Evolutionary conservation across 495 filamentous ascomycete species (phyloP).

Genomic region (Astrothelium subdiscretum): DNA sequence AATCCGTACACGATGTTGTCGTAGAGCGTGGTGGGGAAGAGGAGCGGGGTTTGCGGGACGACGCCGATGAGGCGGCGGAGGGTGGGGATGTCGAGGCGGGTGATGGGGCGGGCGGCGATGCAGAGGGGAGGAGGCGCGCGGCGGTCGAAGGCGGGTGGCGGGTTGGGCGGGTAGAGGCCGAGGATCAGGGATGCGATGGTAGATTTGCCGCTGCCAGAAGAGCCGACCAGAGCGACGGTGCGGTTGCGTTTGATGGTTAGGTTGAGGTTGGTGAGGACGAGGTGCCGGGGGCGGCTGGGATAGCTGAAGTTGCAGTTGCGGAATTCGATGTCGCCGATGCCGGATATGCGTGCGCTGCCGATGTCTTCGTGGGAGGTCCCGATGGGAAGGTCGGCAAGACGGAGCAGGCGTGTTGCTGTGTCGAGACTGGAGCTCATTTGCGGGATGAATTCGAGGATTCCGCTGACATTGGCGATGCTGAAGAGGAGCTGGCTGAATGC

Average conservation of each 20-base stretch:
- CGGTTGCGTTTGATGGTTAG: conserved; percentile 47
- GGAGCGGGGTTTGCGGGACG: conserved; percentile 65
- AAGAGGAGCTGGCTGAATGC: conserved; percentile 79
- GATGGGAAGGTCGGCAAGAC: conserved; percentile 50
- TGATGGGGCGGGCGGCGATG: conserved; percentile 44
- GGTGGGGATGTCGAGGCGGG: conserved; percentile 43
- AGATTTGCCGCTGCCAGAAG: conserved; percentile 81
- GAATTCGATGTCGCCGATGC: conserved; percentile 51
- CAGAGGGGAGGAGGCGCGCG: conserved; percentile 35
- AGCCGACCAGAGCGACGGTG: conserved; percentile 65
- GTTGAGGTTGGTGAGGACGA: conserved; percentile 47
- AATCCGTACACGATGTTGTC: conserved; percentile 79
- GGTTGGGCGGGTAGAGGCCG: conserved; percentile 42
- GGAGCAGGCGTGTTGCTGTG: conserved; percentile 61
- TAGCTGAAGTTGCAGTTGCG: conserved; percentile 56
- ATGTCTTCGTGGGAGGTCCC: conserved; percentile 50
- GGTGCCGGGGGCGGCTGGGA: conserved; percentile 40
- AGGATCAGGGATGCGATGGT: conserved; percentile 71
- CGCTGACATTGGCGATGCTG: conserved; percentile 58
- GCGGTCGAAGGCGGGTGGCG: conserved; percentile 21
- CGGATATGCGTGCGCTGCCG: conserved; percentile 33
- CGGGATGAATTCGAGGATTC: conserved; percentile 61
- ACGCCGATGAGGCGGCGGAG: conserved; percentile 61
- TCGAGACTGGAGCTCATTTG: conserved; percentile 64
- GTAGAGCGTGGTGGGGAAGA: conserved; percentile 62